phyloP scores from a whole-genome alignment of 2,329 filamentous ascomycete species.

The Cadophora malorum region DNA sequence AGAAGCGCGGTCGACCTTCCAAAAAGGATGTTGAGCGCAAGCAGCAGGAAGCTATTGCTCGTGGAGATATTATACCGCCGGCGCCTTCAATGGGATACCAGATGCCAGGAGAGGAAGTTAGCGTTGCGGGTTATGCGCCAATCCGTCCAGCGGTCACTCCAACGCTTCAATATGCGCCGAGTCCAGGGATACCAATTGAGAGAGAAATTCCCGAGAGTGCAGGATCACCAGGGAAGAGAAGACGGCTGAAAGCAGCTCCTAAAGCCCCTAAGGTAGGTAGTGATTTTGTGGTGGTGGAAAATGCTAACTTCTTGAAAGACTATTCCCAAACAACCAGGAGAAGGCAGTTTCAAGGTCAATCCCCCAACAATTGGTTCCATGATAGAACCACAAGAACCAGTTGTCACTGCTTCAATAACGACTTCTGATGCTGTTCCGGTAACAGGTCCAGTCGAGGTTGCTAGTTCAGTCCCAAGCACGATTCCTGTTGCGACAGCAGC shows the following conservation, averaged over 20 bases:
- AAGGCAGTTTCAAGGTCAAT: conserved; percentile 33
- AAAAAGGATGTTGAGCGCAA: conserved; percentile 42
- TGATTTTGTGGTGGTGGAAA: neutral
- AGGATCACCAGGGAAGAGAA: conserved; percentile 37
- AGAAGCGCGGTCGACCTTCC: conserved; percentile 44
- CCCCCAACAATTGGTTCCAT: conserved; percentile 12
- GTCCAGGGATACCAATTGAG: conserved; percentile 27
- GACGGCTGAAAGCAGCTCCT: conserved; percentile 28
- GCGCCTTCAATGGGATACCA: conserved; percentile 22
- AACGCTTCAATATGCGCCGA: conserved; percentile 14
- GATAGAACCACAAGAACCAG: conserved; percentile 6
- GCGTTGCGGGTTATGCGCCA: conserved; percentile 27
- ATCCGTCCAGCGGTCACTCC: conserved; percentile 11
- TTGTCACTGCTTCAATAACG: neutral
- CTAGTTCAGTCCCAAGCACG: neutral
- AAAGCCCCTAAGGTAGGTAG: conserved; percentile 34
- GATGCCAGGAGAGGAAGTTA: conserved; percentile 27
- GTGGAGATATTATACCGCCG: conserved; percentile 41
- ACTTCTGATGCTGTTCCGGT: conserved; percentile 3
- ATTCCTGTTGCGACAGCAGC: neutral
- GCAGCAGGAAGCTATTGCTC: conserved; percentile 38
- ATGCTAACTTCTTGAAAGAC: conserved; percentile 7
- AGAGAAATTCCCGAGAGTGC: conserved; percentile 21
- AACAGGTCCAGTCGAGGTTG: conserved; percentile 5
- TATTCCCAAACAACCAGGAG: conserved; percentile 29